Evolutionary conservation across 139 green algal species (phyloP).

Genomic region (Astrephomene gubernaculifera): DNA sequence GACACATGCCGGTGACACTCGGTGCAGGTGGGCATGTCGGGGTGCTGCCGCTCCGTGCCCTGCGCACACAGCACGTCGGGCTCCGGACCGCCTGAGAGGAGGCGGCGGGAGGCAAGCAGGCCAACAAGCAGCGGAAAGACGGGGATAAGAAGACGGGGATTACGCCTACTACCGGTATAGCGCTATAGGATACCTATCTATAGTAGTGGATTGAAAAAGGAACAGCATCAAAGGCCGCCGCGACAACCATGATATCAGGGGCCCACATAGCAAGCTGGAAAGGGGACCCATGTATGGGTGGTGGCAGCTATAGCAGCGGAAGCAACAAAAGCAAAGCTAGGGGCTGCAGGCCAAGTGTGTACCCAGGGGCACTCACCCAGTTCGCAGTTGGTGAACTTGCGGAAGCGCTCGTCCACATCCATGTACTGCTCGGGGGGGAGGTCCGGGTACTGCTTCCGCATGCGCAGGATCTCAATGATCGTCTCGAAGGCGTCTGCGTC

Average conservation of each 20-base stretch:
- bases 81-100: conserved; percentile 29
- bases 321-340: too few relatives aligned
- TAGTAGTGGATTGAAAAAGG: background rate
- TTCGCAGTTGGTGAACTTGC: conserved; percentile 21
- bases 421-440: conserved; percentile 36
- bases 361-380: conserved; percentile 31
- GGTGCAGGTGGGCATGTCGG: conserved; percentile 9
- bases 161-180: too few relatives aligned
- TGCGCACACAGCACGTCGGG: conserved; percentile 6
- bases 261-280: too few relatives aligned
- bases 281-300: too few relatives aligned
- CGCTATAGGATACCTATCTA: background rate
- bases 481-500: conserved; percentile 50
- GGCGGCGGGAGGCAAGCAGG: too few relatives aligned
- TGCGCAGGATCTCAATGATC: conserved; percentile 48
- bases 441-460: conserved; percentile 28
- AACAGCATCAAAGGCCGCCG: background rate
- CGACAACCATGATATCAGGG: too few relatives aligned
- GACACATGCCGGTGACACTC: conserved; percentile 9
- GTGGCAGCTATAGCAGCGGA: too few relatives aligned
- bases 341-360: too few relatives aligned
- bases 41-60: background rate
- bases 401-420: conserved; percentile 32
- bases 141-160: too few relatives aligned
- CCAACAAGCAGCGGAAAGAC: too few relatives aligned